Percentiles rank a stretch among this genome's conserved stretches.
phyloP scores from a whole-genome alignment of 2,329 filamentous ascomycete genomes.

The Fusarium brachygibbosum region DNA sequence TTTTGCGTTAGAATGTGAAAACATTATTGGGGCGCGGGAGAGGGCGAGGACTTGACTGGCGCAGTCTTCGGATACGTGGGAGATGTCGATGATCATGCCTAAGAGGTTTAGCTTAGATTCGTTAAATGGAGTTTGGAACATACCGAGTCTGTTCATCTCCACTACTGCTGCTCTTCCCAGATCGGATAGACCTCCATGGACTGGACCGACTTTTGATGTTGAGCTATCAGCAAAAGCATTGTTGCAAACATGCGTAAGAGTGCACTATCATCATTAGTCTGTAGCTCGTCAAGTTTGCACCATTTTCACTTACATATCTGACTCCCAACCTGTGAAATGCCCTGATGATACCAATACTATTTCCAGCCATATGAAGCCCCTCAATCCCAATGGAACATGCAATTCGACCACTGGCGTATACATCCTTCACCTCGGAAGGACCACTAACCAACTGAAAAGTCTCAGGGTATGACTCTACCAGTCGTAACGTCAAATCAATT shows the following conservation, averaged over 20 bases:
- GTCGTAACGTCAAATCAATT: not conserved
- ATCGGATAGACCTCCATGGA: not conserved
- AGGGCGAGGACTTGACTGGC: not conserved
- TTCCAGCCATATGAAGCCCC: conserved; percentile 6
- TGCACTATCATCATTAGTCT: not conserved
- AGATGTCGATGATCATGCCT: conserved; percentile 20
- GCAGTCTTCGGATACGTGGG: conserved; percentile 3
- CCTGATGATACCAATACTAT: conserved; percentile 9
- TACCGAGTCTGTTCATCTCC: conserved; percentile 21
- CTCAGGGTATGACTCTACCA: conserved; percentile 10
- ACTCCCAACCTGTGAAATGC: not conserved
- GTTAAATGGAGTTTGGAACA: fast-evolving
- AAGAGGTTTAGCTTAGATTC: fast-evolving
- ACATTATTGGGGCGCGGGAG: not conserved
- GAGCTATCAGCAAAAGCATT: conserved; percentile 23
- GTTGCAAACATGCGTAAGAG: conserved; percentile 1
- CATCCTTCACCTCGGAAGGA: not conserved
- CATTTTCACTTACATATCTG: not conserved
- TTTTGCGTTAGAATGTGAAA: conserved; percentile 18
- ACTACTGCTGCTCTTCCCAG: conserved; percentile 6
- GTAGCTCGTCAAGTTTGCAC: fast-evolving
- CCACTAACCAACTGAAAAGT: not conserved
- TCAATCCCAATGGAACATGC: conserved; percentile 6
- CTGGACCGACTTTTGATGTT: not conserved
- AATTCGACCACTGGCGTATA: conserved; percentile 8